Percentiles rank a stretch among this genome's conserved stretches.
phyloP scores from a whole-genome alignment of 164 flowering plant species.

The Vitis vinifera region DNA sequence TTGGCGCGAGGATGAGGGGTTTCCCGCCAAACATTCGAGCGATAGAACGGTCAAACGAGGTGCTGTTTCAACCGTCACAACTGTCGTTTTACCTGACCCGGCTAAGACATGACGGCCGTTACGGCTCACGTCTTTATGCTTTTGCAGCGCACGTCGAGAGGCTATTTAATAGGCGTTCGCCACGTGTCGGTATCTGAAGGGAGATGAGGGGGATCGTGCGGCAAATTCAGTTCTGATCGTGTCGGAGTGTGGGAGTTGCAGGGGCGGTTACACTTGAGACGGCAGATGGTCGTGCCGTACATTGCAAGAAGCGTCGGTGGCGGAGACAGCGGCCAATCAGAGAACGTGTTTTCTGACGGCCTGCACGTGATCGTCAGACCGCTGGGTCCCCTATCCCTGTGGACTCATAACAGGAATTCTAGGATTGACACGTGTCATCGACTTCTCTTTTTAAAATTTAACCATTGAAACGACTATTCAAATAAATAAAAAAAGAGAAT shows the following conservation, averaged over 20 bases:
- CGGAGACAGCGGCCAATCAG: conserved; percentile 12
- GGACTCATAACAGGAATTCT: background rate
- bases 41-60: background rate
- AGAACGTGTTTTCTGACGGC: conserved; percentile 35
- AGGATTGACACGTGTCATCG: conserved; percentile 11
- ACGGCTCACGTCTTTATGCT: background rate
- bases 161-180: background rate
- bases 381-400: background rate
- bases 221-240: no score
- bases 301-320: conserved; percentile 2
- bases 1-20: conserved; percentile 21
- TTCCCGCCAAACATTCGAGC: conserved; percentile 28
- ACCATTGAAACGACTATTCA: background rate
- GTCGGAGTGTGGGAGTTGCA: background rate
- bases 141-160: no score
- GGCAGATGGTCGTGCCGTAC: conserved; percentile 2
- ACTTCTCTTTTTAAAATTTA: background rate
- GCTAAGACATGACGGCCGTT: background rate
- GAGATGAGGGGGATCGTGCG: background rate
- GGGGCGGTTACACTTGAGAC: background rate
- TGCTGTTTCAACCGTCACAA: conserved; percentile 2
- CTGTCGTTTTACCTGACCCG: conserved; percentile 8
- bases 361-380: conserved; percentile 28
- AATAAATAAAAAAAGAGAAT: background rate
- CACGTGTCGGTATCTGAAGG: conserved; percentile 1